Percentiles rank a stretch among this genome's conserved stretches.
Conservation (phyloP, 169 alveolate species). For the Plasmodium inui region DNA sequence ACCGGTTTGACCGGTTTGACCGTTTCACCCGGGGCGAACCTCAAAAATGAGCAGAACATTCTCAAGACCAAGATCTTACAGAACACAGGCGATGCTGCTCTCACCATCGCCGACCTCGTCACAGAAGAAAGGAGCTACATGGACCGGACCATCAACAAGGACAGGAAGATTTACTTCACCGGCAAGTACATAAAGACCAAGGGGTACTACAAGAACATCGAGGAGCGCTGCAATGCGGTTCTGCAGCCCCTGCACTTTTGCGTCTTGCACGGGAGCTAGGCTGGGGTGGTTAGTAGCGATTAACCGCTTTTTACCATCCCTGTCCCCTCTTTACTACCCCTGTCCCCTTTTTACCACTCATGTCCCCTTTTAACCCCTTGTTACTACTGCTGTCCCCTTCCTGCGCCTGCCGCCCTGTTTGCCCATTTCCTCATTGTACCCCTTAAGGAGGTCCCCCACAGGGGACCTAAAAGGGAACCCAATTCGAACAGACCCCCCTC, state of each 20-base stretch:
- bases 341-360: no score
- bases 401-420: neutral
- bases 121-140: constrained; percentile 15
- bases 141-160: constrained; percentile 7
- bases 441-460: neutral
- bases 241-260: constrained; percentile 45
- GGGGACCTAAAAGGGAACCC: no score
- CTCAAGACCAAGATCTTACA: constrained; percentile 15
- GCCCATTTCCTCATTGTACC: neutral
- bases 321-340: no score
- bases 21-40: neutral
- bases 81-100: neutral
- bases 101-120: constrained; percentile 20
- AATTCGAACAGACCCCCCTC: neutral
- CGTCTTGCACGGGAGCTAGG: neutral
- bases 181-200: constrained; percentile 50
- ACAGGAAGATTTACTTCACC: constrained; percentile 17
- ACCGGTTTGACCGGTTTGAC: no score
- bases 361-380: no score
- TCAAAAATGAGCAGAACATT: neutral
- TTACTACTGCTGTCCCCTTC: no score
- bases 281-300: neutral
- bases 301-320: neutral
- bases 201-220: constrained; percentile 42
- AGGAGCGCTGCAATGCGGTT: constrained; percentile 67